Evolutionary conservation across 2,329 filamentous ascomycete genomes (phyloP).

Genomic region (Lachnellula hyalina): DNA sequence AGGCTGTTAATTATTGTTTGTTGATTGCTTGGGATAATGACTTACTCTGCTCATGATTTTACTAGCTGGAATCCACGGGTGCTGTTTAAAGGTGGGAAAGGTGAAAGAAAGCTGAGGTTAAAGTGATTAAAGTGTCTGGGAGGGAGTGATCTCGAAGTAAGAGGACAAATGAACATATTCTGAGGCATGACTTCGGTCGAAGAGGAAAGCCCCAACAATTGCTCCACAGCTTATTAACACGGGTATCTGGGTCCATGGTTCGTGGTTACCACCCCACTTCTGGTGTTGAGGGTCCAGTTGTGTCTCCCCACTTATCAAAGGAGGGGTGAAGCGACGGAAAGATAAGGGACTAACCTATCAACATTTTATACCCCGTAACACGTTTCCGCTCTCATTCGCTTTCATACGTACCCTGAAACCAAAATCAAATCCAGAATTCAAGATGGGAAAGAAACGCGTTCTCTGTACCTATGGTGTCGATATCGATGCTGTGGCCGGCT

Average conservation of each 20-base stretch:
- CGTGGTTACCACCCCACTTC: too few species aligned
- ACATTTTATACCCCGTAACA: too few species aligned
- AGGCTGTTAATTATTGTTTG: not conserved
- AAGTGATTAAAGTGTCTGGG: too few species aligned
- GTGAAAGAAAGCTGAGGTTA: not conserved
- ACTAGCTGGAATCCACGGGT: not conserved
- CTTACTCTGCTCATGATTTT: not conserved
- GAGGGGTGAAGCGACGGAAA: not conserved
- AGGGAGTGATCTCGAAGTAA: too few species aligned
- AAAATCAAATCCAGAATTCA: not conserved
- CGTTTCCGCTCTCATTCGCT: not conserved
- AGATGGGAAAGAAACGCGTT: constrained; percentile 46
- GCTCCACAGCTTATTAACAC: too few species aligned
- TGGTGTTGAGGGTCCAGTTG: too few species aligned
- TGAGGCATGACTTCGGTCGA: too few species aligned
- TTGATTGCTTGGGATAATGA: not conserved
- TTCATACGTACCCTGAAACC: not conserved
- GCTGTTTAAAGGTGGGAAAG: not conserved
- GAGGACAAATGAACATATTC: too few species aligned
- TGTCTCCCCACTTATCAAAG: not conserved
- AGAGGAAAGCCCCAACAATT: too few species aligned
- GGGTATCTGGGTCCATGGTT: too few species aligned
- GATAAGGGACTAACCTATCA: not conserved
- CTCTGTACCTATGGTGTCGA: constrained; percentile 63
- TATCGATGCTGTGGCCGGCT: constrained; percentile 71